A percentile compares a stretch with the other conserved stretches of the same genome.
These are phyloP conservation scores for Microsporum audouinii DNA, from an alignment of 2,329 filamentous ascomycete genomes.

Conservation along the genomic window DNA sequence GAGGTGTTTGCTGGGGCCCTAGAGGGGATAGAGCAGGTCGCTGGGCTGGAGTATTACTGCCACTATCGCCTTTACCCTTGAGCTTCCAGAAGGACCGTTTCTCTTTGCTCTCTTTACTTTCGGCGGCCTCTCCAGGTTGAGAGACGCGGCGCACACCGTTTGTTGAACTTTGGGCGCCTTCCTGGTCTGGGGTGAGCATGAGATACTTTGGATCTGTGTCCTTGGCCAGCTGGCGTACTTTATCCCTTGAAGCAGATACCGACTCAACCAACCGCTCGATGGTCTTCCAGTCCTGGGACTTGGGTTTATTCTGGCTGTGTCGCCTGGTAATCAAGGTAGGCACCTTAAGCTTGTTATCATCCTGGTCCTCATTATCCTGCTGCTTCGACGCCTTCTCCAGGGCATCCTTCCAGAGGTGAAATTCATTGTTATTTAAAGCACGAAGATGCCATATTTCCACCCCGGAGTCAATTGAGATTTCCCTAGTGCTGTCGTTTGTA, in stretches of 20 bases:
- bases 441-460: constrained; percentile 94
- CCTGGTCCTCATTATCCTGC: constrained; percentile 22
- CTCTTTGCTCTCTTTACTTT: constrained; percentile 45
- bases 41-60: constrained; percentile 25
- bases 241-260: constrained; percentile 78
- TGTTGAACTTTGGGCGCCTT: constrained; percentile 17
- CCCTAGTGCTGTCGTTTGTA: constrained; percentile 73
- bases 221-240: constrained; percentile 71
- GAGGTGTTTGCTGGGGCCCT: constrained; percentile 39
- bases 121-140: constrained; percentile 28
- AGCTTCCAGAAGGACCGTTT: constrained; percentile 84
- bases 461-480: constrained; percentile 93
- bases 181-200: constrained; percentile 11
- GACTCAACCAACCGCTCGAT: constrained; percentile 77
- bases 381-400: constrained; percentile 66
- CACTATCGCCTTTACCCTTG: constrained; percentile 51
- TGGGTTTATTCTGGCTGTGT: constrained; percentile 35
- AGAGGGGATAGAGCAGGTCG: constrained; percentile 31
- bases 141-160: constrained; percentile 18
- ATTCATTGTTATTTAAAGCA: constrained; percentile 72
- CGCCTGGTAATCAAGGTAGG: constrained; percentile 23
- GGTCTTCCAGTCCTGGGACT: constrained; percentile 75
- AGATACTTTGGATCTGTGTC: constrained; percentile 61
- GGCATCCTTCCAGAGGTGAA: constrained; percentile 74
- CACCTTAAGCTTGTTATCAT: constrained; percentile 23